Evolutionary conservation across 805 yeast species (phyloP), one percentile per base, ranked within the genome.

Genomic region (Jamesozyma rosinii): DNA sequence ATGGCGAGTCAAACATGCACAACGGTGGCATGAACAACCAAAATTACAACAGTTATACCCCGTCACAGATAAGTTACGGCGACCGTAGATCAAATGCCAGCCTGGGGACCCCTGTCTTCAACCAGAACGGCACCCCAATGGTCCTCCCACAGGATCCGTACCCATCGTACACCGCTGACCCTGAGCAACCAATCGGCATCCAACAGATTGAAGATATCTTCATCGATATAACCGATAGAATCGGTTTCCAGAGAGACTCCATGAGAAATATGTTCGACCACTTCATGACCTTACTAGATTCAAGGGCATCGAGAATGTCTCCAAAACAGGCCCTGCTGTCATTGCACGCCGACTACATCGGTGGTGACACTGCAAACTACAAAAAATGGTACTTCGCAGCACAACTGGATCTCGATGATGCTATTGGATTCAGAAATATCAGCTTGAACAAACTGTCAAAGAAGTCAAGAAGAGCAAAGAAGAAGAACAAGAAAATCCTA

Each of bases 111-210:
- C 36, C 27, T 13, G 15, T 41, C 4, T 41, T 21, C 26, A 30
- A 26, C 30, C 35, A 41, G 14, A 35, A 35, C 9, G 38, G 36
- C 19, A 15, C 21, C 14, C 11, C 36, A 2, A 30, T 17, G n/a
- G n/a, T 42, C 6, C 54, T 81, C 67, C 72, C 92, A 57, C 77
- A 86, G 27, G 92, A 92, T 65, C 98, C 98, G 26, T 92, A 90
- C 65, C 98, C 98, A 38, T 97, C 97, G 39, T 92, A 97, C 97
- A 84, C 95, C 27, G 94, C 95, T 40, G 97, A 92, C 66, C 89
- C 84, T 45, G 88, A 83, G 63, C 85, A 88, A 24, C 92, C 92
- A 11, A 79, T 83, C 44, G 71, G 83, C 41, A 74, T 84, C 41
- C 89, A 83, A 64, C 88, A 83, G 62, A 81, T 84, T 59, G 92